phyloP scores from a whole-genome alignment of 2,329 filamentous ascomycete species.

The Pyrenophora graminea region DNA sequence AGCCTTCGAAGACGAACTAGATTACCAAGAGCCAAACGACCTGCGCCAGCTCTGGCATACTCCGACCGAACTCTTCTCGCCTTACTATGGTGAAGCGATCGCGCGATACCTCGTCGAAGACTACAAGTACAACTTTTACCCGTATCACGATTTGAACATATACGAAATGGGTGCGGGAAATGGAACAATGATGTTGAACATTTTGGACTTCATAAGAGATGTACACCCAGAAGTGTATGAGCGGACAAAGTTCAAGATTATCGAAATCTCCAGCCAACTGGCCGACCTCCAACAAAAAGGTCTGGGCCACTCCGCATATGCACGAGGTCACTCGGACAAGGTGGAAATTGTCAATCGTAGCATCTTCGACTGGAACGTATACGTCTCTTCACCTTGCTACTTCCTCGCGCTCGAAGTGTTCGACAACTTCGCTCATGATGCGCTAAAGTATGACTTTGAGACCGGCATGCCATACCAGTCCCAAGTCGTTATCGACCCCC shows the following conservation, averaged over 20 bases:
- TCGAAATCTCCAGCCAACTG: slow-evolving; percentile 87
- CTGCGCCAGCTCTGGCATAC: slow-evolving; percentile 97
- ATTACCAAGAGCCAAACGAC: slow-evolving; percentile 70
- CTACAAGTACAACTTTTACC: slow-evolving; percentile 91
- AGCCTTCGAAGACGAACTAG: slow-evolving; percentile 86
- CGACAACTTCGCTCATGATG: slow-evolving; percentile 97
- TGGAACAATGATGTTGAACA: slow-evolving; percentile 96
- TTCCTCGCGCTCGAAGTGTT: slow-evolving; percentile 98
- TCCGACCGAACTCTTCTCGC: slow-evolving; percentile 93
- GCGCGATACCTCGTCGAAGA: slow-evolving; percentile 95
- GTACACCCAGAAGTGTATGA: slow-evolving; percentile 90
- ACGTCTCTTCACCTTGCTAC: slow-evolving; percentile 92
- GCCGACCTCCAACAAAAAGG: slow-evolving; percentile 77
- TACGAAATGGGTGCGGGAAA: slow-evolving; percentile 99
- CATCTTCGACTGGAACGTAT: slow-evolving; percentile 90
- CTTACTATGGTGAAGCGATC: slow-evolving; percentile 95
- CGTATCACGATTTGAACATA: slow-evolving; percentile 94
- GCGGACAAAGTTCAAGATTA: slow-evolving; percentile 90
- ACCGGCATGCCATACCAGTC: slow-evolving; percentile 87
- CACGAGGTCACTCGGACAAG: slow-evolving; percentile 76
- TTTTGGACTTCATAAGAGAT: slow-evolving; percentile 92
- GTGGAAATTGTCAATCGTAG: slow-evolving; percentile 94
- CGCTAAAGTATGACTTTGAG: slow-evolving; percentile 82
- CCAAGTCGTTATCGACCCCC: slow-evolving; percentile 79
- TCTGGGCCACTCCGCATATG: slow-evolving; percentile 67